Evolutionary conservation across 768 basidiomycete species (phyloP), one percentile per base, ranked within the genome.

Genomic region (Suillus subalutaceus): DNA sequence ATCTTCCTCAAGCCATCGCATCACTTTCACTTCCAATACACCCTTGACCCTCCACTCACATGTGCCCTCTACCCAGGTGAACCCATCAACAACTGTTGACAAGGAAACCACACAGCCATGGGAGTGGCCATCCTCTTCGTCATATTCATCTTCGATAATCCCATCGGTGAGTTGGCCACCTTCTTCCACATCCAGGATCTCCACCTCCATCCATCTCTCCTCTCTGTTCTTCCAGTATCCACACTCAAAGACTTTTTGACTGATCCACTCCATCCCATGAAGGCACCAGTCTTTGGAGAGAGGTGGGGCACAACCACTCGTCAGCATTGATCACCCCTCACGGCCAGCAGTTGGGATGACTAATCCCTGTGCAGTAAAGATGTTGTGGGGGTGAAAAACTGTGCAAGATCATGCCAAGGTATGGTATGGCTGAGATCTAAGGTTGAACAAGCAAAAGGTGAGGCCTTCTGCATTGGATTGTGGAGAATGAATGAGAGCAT

Each of bases 271-370:
- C 90, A 43, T 43, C 41, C 91, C 37, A 90, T 97, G 85, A 69
- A 98, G 74, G 72, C 92, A 93, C 95, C 96, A 98, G 72, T 99
- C 97, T 77, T 99, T 97, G 0, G 92, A 85, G 2, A 99, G 80
- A 0, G 93, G 89, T 0, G 89, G 89, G 30, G 85, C 79, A 67
- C 87, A 90, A 13, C 87, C 87, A 53, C 82, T 87, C 0, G 90
- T 91, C 38, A 93, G 82, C 81, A 96, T 87, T 26, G 79, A 75
- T 82, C 88, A 88, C 46, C 85, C 83, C 56, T 90, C 84, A 44
- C 78, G 75, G 23, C 79, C 75, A 38, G 74, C 59, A 67, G 71
- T 37, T 37, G 6, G 37, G 6, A 37, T 37, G 37, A 37, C 37
- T 6, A 37, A 37, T 37, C 37, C 37, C 37, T 37, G 37, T 37